A percentile compares a stretch with the other conserved stretches of the same genome.
Evolutionary conservation across 1,284 basidiomycete species (phyloP).

Genomic region (Ceratorhiza oryzae-sativae): DNA sequence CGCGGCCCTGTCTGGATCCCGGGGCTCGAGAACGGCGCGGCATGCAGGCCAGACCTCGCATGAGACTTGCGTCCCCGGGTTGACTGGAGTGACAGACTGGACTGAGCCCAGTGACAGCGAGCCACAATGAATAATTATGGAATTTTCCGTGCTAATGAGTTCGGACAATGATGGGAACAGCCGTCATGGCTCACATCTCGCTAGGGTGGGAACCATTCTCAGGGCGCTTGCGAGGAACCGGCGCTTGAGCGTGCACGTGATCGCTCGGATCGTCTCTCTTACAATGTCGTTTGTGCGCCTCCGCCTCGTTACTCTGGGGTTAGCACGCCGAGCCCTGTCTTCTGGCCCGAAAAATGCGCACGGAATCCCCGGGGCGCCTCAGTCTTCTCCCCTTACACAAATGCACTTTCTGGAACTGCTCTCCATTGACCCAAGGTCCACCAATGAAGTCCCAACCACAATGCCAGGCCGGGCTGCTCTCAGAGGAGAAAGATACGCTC

Average conservation of each 20-base stretch:
- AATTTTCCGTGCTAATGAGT: constrained; percentile 7
- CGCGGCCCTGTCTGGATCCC: neutral
- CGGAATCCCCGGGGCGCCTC: neutral
- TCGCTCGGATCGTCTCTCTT: neutral
- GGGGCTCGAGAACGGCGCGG: constrained; percentile 7
- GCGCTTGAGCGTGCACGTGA: constrained; percentile 12
- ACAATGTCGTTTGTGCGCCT: constrained; percentile 29
- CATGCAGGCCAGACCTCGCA: constrained; percentile 21
- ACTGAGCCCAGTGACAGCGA: constrained; percentile 1
- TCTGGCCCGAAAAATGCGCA: neutral
- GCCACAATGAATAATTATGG: neutral
- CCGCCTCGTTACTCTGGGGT: neutral
- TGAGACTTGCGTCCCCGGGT: constrained; percentile 3
- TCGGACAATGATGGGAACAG: constrained; percentile 11
- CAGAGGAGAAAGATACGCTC: neutral
- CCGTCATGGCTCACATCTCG: constrained; percentile 9
- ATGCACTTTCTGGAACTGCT: constrained; percentile 12
- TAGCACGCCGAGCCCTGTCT: constrained; percentile 5
- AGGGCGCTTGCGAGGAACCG: neutral
- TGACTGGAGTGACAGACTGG: neutral
- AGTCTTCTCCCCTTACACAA: neutral
- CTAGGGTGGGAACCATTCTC: constrained; percentile 16
- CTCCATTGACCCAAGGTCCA: neutral
- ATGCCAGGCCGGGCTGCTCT: neutral
- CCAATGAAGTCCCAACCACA: neutral